These are phyloP conservation scores for Solanum virginianum DNA, from an alignment of 257 asterid species.

Conservation along the genomic window DNA sequence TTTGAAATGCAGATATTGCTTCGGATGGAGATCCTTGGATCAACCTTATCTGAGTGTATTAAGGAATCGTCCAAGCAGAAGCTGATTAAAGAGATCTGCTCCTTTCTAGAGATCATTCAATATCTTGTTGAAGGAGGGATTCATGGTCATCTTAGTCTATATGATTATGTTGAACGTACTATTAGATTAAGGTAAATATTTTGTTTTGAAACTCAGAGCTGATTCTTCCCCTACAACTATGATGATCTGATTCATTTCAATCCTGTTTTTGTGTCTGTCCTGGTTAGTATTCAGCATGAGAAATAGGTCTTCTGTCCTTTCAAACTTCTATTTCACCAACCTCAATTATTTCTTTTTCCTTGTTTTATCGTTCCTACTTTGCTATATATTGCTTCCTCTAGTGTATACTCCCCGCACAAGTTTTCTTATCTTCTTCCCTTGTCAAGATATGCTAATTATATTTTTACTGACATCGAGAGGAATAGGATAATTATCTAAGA, in stretches of 20 bases:
- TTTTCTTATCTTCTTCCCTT: neutral
- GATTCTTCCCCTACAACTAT: neutral
- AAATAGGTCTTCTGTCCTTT: neutral
- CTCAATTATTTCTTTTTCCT: neutral
- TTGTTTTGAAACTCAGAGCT: neutral
- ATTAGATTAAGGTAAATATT: slow-evolving; percentile 65
- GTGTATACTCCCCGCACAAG: neutral
- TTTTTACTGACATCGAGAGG: neutral
- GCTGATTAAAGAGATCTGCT: slow-evolving; percentile 75
- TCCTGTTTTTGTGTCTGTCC: neutral
- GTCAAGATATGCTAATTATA: neutral
- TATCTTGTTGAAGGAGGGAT: slow-evolving; percentile 87
- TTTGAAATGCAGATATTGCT: slow-evolving; percentile 91
- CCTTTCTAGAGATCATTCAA: slow-evolving; percentile 77
- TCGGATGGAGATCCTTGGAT: slow-evolving; percentile 73
- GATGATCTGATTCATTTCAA: neutral
- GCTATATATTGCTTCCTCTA: neutral
- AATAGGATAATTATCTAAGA: neutral
- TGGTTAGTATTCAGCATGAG: neutral
- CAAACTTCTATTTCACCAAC: neutral
- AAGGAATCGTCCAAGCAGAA: slow-evolving; percentile 53
- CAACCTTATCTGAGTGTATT: slow-evolving; percentile 27
- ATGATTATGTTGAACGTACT: slow-evolving; percentile 68
- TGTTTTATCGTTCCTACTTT: neutral
- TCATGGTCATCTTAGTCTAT: slow-evolving; percentile 65